A percentile compares a stretch with the other conserved stretches of the same genome.
Evolutionary conservation across 768 basidiomycete genomes (phyloP).

Genomic region (Leccinum obscurum): DNA sequence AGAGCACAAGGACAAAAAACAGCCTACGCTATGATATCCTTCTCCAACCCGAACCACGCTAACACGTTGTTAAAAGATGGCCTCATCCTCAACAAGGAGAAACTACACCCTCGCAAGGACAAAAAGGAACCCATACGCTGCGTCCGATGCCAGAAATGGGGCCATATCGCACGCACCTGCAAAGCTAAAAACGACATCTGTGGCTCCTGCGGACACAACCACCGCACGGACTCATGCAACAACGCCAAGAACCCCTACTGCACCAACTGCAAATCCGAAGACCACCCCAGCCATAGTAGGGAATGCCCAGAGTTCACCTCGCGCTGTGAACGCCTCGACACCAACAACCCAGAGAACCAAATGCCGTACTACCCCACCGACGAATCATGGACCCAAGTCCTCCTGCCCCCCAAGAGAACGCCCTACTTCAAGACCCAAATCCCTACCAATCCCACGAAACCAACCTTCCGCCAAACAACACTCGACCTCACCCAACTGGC

Average conservation of each 20-base stretch:
- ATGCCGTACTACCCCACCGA: slow-evolving; percentile 21
- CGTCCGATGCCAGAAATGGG: background rate
- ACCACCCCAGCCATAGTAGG: background rate
- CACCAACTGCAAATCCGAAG: background rate
- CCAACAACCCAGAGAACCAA: slow-evolving; percentile 8
- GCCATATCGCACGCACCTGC: background rate
- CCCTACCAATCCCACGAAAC: too few relatives aligned
- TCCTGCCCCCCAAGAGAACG: background rate
- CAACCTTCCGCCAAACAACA: background rate
- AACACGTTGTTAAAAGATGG: background rate
- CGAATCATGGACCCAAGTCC: slow-evolving; percentile 17
- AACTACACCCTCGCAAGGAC: background rate
- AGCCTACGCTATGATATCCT: too few relatives aligned
- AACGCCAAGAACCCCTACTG: background rate
- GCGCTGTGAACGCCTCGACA: background rate
- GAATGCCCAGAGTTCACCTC: background rate
- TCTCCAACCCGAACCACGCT: too few relatives aligned
- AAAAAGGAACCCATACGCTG: background rate
- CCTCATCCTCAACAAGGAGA: background rate
- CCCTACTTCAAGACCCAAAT: background rate
- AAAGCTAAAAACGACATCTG: background rate
- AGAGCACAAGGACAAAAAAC: too few relatives aligned
- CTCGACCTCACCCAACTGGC: background rate
- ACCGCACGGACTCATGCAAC: background rate
- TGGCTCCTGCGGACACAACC: background rate